These are phyloP conservation scores for Amaranthus palmeri DNA, from an alignment of 148 eudicot genomes.

Conservation along the genomic window DNA sequence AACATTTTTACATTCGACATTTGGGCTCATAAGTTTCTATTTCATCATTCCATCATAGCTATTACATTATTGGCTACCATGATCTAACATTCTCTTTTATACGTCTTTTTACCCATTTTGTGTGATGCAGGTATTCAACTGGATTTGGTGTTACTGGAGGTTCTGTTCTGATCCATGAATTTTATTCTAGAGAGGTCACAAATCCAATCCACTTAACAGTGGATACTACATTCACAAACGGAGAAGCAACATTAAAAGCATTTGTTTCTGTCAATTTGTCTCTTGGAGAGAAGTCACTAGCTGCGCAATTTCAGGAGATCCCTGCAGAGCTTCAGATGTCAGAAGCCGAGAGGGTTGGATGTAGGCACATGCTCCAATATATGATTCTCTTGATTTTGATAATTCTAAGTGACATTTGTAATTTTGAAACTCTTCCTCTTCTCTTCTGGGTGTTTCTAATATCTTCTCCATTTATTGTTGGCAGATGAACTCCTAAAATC, in stretches of 20 bases:
- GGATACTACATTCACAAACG: constrained; percentile 71
- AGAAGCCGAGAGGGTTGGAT: constrained; percentile 95
- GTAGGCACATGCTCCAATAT: constrained; percentile 42
- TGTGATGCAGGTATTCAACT: constrained; percentile 75
- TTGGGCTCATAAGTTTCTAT: too few relatives aligned
- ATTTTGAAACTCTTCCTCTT: background rate
- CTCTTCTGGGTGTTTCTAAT: background rate
- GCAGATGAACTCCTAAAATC: constrained; percentile 88
- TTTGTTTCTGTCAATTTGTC: constrained; percentile 70
- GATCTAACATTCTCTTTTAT: background rate
- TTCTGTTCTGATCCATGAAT: constrained; percentile 85
- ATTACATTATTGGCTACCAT: too few relatives aligned
- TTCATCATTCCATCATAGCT: background rate
- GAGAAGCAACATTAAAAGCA: constrained; percentile 73
- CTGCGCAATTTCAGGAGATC: constrained; percentile 93
- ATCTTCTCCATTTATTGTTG: constrained; percentile 1
- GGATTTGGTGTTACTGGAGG: constrained; percentile 92
- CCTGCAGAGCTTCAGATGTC: constrained; percentile 76
- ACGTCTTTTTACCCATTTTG: background rate
- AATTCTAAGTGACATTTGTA: background rate
- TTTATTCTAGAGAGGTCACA: constrained; percentile 76
- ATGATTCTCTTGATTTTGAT: background rate
- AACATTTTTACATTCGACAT: background rate
- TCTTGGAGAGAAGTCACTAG: constrained; percentile 86
- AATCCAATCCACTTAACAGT: constrained; percentile 80